Evolutionary conservation across 2,329 filamentous ascomycete species (phyloP).

Genomic region (Sarocladiaceae sp.): DNA sequence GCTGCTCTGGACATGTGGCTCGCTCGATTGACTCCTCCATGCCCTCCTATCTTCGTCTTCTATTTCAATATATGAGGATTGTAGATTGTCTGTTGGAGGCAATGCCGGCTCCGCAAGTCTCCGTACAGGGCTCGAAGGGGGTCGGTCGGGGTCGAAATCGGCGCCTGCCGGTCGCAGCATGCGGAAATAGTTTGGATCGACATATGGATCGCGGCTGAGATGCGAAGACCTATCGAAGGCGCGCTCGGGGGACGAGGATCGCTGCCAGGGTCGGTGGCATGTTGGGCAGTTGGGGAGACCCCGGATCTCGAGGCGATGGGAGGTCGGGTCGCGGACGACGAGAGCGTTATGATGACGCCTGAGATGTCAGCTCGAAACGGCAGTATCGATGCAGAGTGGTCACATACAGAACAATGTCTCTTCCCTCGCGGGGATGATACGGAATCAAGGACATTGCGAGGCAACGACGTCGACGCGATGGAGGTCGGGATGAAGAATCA

Average conservation of each 20-base stretch:
- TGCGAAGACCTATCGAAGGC: constrained; percentile 38
- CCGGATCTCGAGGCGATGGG: constrained; percentile 77
- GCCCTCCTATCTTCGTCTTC: constrained; percentile 18
- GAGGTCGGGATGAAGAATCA: constrained; percentile 15
- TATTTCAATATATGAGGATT: constrained; percentile 12
- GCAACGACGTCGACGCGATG: constrained; percentile 9
- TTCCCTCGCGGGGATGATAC: constrained; percentile 65
- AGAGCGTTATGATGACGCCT: constrained; percentile 91
- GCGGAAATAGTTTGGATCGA: constrained; percentile 90
- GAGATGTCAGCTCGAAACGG: constrained; percentile 2
- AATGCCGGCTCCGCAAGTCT: constrained; percentile 26
- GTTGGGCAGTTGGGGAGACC: constrained; percentile 79
- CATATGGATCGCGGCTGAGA: constrained; percentile 56
- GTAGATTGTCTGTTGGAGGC: background rate
- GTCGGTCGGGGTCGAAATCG: constrained; percentile 34
- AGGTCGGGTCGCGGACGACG: constrained; percentile 82
- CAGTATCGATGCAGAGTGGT: constrained; percentile 11
- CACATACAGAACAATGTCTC: constrained; percentile 74
- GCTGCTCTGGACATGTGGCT: constrained; percentile 44
- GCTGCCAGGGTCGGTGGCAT: constrained; percentile 67
- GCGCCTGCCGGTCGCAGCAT: constrained; percentile 61
- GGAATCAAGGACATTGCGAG: constrained; percentile 62
- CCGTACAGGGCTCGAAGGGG: constrained; percentile 47
- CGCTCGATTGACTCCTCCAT: constrained; percentile 36
- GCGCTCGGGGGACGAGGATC: constrained; percentile 38